Evolutionary conservation across 2,329 filamentous ascomycete genomes (phyloP).

Genomic region (Venturia pyrina): DNA sequence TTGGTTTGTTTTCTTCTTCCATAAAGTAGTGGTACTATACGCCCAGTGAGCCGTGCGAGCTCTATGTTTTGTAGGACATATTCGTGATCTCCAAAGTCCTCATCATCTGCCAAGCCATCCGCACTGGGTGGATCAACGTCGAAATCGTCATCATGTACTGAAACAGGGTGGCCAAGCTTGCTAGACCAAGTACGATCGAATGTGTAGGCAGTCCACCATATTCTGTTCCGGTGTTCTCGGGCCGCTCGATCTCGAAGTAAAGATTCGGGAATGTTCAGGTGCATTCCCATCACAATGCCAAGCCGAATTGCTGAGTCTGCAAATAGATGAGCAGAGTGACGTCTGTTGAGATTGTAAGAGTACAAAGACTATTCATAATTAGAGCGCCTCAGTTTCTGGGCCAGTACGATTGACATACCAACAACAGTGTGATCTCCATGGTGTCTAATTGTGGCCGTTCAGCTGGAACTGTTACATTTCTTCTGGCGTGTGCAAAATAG

Average conservation of each 20-base stretch:
- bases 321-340: constrained; percentile 34
- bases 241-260: constrained; percentile 29
- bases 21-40: constrained; percentile 21
- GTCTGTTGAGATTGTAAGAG: constrained; percentile 34
- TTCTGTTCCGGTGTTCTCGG: constrained; percentile 23
- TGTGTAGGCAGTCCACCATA: constrained; percentile 28
- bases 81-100: constrained; percentile 27
- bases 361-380: constrained; percentile 32
- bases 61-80: constrained; percentile 31
- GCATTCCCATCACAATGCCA: constrained; percentile 35
- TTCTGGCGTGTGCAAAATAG: constrained; percentile 34
- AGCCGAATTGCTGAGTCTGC: constrained; percentile 36
- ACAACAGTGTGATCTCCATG: constrained; percentile 34
- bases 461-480: constrained; percentile 29
- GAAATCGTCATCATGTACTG: constrained; percentile 26
- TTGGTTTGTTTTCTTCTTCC: constrained; percentile 20
- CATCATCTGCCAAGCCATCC: constrained; percentile 19
- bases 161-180: constrained; percentile 25
- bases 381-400: no score
- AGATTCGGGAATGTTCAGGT: constrained; percentile 29
- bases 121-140: constrained; percentile 34
- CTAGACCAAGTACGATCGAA: constrained; percentile 26
- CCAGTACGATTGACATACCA: constrained; percentile 16
- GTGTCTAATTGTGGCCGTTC: constrained; percentile 35
- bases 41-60: constrained; percentile 26